Base-by-base conservation (phyloP, 495 filamentous ascomycete genomes). In the Penicillium ucsense region DNA sequence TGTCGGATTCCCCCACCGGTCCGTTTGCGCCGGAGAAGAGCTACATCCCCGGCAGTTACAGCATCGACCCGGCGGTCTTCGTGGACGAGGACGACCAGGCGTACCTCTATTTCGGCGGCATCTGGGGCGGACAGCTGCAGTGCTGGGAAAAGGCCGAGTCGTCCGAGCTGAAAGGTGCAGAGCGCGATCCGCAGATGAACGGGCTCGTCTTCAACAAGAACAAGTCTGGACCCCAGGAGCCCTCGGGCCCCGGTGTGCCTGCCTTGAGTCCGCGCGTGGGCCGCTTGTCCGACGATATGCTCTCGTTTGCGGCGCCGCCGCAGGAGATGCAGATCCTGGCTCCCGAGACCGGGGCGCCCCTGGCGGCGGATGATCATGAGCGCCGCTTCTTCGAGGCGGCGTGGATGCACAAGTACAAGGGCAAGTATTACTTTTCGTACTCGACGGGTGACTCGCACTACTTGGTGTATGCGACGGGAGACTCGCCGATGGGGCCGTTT, bases 301-400 rank as follows among this genome's bases (percentile, higher is more conserved):
- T 68, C 6, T 57, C 65, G 20, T 78, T 86, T 52, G 65, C 60
- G 6, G 59, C 60, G 5, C 65, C 69, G 8, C 73, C 80, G 7
- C 49, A 60, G 5, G 68, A 83, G 43, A 46, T 85, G 1, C 56
- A 67, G 27, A 82, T 85, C 51, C 64, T 83, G 28, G 78, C 79
- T 31, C 54, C 55, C 7, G 71, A 78, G 56, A 74, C 73, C 3
- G 79, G 82, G 9, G 51, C 78, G 60, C 78, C 67, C 1, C 58
- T 88, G 41, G 41, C 52, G 2, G 77, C 82, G 29, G 75, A 82
- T 66, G 81, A 87, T 60, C 82, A 87, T 64, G 80, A 83, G 45
- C 55, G 82, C 4, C 68, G 83, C n/a, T 88, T 87, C 71, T 87
- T 88, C 65, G 84, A 88, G 69, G 84, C 83, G 0, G 77, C 84